Conservation (phyloP, 768 basidiomycete genomes). For the Myochromella boudieri region DNA sequence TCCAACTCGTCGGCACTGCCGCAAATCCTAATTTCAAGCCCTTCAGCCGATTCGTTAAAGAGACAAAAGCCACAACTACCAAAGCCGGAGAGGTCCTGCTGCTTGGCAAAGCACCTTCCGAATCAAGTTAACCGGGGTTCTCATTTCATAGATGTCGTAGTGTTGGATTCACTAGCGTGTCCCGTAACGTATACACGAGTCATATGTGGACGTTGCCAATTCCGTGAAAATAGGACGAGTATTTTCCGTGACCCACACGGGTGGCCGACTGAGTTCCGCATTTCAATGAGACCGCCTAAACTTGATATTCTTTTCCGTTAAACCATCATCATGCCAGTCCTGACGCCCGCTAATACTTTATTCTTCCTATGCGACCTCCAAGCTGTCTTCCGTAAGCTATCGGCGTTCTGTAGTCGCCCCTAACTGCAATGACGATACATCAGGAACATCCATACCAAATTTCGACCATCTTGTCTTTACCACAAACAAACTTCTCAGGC, state of each 20-base stretch:
- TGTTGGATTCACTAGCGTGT: not conserved
- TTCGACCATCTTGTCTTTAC: conserved; percentile 21
- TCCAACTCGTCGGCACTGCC: conserved; percentile 73
- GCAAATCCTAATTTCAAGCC: conserved; percentile 64
- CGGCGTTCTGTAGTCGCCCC: not conserved
- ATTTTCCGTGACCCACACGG: conserved; percentile 2
- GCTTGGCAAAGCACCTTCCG: conserved; percentile 1
- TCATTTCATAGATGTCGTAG: not conserved
- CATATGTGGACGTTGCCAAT: no score
- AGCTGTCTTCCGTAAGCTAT: conserved; percentile 19
- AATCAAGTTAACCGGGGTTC: not conserved
- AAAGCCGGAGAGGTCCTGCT: conserved; percentile 33
- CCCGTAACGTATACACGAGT: not conserved
- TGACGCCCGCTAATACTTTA: conserved; percentile 16
- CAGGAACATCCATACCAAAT: conserved; percentile 15
- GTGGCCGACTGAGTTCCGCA: not conserved
- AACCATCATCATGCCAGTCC: conserved; percentile 16
- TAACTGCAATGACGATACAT: not conserved
- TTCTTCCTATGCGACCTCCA: conserved; percentile 21
- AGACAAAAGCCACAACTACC: conserved; percentile 66
- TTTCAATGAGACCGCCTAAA: not conserved
- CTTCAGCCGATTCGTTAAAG: conserved; percentile 73
- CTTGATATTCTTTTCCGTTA: conserved; percentile 1
- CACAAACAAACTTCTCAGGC: conserved; percentile 19
- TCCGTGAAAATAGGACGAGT: not conserved